Percentiles rank a stretch among this genome's conserved stretches.
Evolutionary conservation across 768 basidiomycete genomes (phyloP).

Genomic region (Boletus patriciae): DNA sequence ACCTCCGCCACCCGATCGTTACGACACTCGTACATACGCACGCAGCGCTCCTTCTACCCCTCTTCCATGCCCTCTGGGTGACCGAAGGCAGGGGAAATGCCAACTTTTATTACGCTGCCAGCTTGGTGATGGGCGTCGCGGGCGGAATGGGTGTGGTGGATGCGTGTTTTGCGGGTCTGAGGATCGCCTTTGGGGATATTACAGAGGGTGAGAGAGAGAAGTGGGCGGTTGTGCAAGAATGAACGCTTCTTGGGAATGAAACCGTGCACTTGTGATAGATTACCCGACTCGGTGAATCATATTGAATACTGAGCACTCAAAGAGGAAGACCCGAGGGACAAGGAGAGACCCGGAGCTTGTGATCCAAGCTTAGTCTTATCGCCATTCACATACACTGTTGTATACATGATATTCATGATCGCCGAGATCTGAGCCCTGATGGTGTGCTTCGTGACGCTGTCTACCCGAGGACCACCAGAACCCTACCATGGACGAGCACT

Average conservation of each 20-base stretch:
- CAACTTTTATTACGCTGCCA: slow-evolving; percentile 97
- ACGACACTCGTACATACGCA: slow-evolving; percentile 82
- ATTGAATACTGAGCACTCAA: too few relatives aligned
- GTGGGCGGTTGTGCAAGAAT: slow-evolving; percentile 33
- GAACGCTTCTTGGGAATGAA: background rate
- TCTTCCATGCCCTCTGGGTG: slow-evolving; percentile 93
- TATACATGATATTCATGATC: too few relatives aligned
- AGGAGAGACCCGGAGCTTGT: too few relatives aligned
- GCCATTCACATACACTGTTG: too few relatives aligned
- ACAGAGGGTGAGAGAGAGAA: slow-evolving; percentile 39
- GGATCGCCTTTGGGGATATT: slow-evolving; percentile 62
- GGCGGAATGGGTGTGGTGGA: slow-evolving; percentile 85
- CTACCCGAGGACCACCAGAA: too few relatives aligned
- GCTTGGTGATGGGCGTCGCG: slow-evolving; percentile 87
- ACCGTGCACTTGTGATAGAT: too few relatives aligned
- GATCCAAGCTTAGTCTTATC: too few relatives aligned
- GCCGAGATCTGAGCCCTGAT: too few relatives aligned
- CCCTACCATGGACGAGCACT: too few relatives aligned
- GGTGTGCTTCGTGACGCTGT: too few relatives aligned
- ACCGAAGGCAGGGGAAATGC: slow-evolving; percentile 91
- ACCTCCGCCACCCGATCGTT: slow-evolving; percentile 82
- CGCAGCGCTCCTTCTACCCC: slow-evolving; percentile 79
- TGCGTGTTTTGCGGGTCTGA: slow-evolving; percentile 78
- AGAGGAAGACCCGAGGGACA: too few relatives aligned
- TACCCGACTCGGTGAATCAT: too few relatives aligned